Evolutionary conservation across 1,284 basidiomycete genomes (phyloP), one percentile per base, ranked within the genome.

Genomic region (Cryptococcus amylolentus): DNA sequence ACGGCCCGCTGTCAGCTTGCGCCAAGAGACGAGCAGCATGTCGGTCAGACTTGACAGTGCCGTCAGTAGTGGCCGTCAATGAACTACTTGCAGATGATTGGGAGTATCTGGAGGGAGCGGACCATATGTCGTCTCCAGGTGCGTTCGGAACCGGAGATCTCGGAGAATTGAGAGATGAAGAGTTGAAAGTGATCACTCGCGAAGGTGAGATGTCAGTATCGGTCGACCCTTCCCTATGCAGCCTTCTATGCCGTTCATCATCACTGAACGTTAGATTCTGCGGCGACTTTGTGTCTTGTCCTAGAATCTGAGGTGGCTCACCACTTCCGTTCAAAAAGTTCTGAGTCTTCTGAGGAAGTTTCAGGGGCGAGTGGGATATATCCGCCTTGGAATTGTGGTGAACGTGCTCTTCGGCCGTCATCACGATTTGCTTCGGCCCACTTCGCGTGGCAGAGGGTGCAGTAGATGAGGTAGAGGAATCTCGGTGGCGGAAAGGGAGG

Each of bases 101-200:
- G 20, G 58, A 60, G 46, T 60, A 60, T n/a, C 14, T 51, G 1
- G 58, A 60, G 6, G 55, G 52, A 48, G 55, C 56, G 14, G 55
- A 56, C 31, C 45, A 48, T 10, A 26, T 26, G 13, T 18, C 51
- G 16, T 39, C 20, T 23, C 3, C 23, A 23, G 23, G 23, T 0
- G 23, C 23, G 23, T 23, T 23, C 23, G 23, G 23, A 7, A 43
- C 51, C 3, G 9, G 4, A 16, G 18, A 13, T n/a, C 37, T 31
- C n/a, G 45, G 20, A 12, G 31, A 31, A 41, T 10, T 10, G 7
- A 26, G 10, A 31, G 41, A 12, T 12, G 41, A 27, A 23, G 43
- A 20, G 3, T 27, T 14, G 23, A 28, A 48, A 3, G 57, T 41
- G 35, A 37, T 14, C 12, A 47, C 37, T 9, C 39, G 42, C 16